Conservation (phyloP, 176 grass and related monocot species). For the Eragrostis nindensis region DNA sequence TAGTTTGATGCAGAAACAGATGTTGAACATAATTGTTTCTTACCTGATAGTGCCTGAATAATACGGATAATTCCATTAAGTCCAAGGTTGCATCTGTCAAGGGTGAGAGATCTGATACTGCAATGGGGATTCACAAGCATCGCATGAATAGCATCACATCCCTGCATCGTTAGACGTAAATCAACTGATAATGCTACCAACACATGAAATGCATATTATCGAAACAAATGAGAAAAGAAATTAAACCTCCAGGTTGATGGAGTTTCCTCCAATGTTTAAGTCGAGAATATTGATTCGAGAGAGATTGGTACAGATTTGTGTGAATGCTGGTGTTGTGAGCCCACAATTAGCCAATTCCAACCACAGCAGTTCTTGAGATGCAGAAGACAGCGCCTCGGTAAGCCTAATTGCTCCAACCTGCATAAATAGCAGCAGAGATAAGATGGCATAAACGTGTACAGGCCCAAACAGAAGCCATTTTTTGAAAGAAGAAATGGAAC, state of each 20-base stretch:
- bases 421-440: slow-evolving; percentile 14
- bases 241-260: slow-evolving; percentile 69
- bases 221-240: slow-evolving; percentile 32
- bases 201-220: not conserved
- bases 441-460: slow-evolving; percentile 18
- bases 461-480: slow-evolving; percentile 8
- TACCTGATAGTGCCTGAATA: slow-evolving; percentile 68
- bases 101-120: slow-evolving; percentile 66
- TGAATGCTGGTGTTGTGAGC: slow-evolving; percentile 53
- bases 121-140: slow-evolving; percentile 60
- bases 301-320: slow-evolving; percentile 61
- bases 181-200: slow-evolving; percentile 24
- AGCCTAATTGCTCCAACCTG: slow-evolving; percentile 72
- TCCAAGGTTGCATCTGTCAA: slow-evolving; percentile 73
- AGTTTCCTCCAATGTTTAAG: slow-evolving; percentile 76
- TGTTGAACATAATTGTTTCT: slow-evolving; percentile 33
- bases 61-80: slow-evolving; percentile 61
- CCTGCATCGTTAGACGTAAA: slow-evolving; percentile 45
- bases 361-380: slow-evolving; percentile 77
- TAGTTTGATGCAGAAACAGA: slow-evolving; percentile 11
- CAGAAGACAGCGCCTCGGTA: slow-evolving; percentile 59
- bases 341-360: slow-evolving; percentile 88
- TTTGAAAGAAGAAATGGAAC: slow-evolving; percentile 1
- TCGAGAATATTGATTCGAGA: slow-evolving; percentile 62
- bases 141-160: slow-evolving; percentile 55